These are phyloP conservation scores for Nematocida displodere DNA, from an alignment of 371 early-diverging fungal genomes.

Conservation along the genomic window DNA sequence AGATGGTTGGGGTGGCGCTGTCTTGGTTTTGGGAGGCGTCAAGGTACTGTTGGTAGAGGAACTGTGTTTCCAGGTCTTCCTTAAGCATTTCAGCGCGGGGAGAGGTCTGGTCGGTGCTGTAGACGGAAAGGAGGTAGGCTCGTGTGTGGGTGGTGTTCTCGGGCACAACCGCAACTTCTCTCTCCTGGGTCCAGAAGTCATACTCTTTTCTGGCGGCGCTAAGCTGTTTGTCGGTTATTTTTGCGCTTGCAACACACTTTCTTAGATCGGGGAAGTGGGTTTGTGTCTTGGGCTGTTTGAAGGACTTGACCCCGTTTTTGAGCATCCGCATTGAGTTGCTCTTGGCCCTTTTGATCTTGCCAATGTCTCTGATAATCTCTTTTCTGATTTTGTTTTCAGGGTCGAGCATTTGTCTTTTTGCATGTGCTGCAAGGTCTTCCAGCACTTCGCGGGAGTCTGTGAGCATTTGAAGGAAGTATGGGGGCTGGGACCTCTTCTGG, in stretches of 20 bases:
- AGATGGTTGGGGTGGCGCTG: background rate
- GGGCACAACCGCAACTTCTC: background rate
- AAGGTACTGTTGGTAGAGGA: background rate
- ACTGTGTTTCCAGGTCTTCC: background rate
- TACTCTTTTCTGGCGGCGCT: slow-evolving; percentile 24
- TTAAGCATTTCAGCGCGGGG: slow-evolving; percentile 51
- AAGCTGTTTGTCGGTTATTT: background rate
- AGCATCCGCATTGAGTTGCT: background rate
- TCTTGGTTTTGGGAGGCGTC: background rate
- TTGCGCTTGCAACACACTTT: background rate
- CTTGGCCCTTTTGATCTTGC: background rate
- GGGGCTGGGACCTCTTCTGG: slow-evolving; percentile 77
- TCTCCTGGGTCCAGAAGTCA: slow-evolving; percentile 18
- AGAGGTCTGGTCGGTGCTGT: slow-evolving; percentile 37
- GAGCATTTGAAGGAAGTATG: slow-evolving; percentile 62
- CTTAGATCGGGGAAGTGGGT: background rate
- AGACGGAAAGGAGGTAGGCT: background rate
- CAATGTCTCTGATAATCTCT: background rate
- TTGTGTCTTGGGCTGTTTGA: background rate
- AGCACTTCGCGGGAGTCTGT: slow-evolving; percentile 2
- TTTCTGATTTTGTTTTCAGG: background rate
- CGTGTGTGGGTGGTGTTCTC: background rate
- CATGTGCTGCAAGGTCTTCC: background rate
- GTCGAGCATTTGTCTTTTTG: background rate
- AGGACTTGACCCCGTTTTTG: too few relatives aligned